phyloP scores from a whole-genome alignment of 2,329 filamentous ascomycete species.

The Monilinia fructigena region DNA sequence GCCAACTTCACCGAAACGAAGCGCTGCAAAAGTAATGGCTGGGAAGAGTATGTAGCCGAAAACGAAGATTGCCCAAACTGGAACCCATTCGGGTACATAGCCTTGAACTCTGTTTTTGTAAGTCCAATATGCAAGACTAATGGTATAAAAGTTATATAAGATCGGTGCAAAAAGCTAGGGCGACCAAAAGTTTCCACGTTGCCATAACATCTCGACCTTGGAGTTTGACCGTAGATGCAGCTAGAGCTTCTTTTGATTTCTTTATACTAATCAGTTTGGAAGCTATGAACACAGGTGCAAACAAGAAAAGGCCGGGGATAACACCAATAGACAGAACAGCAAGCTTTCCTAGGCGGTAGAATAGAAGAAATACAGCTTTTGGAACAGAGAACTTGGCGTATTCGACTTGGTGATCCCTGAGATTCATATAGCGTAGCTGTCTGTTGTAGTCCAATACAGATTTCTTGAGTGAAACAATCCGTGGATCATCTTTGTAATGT shows the following conservation, averaged over 20 bases:
- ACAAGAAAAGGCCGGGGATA: constrained; percentile 80
- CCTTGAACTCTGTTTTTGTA: constrained; percentile 81
- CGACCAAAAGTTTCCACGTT: constrained; percentile 84
- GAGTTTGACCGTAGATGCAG: constrained; percentile 83
- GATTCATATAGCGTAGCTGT: constrained; percentile 44
- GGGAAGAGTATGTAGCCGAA: constrained; percentile 80
- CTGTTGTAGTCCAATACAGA: constrained; percentile 57
- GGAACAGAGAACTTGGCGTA: constrained; percentile 58
- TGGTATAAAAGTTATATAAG: constrained; percentile 79
- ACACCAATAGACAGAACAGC: constrained; percentile 73
- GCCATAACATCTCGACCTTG: constrained; percentile 86
- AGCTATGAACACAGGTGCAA: constrained; percentile 81
- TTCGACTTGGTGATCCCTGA: constrained; percentile 28
- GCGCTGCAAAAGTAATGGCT: constrained; percentile 83
- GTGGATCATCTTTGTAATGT: constrained; percentile 28
- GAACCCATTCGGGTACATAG: constrained; percentile 75
- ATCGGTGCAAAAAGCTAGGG: constrained; percentile 80
- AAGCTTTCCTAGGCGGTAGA: constrained; percentile 79
- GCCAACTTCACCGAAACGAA: constrained; percentile 94
- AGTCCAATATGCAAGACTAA: constrained; percentile 71
- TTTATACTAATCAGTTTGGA: constrained; percentile 70
- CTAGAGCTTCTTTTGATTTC: constrained; percentile 79
- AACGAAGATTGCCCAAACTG: constrained; percentile 73
- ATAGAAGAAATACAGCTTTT: constrained; percentile 59
- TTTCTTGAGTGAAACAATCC: constrained; percentile 26